phyloP scores from a whole-genome alignment of 2,329 filamentous ascomycete genomes.

The Amphichorda felina region DNA sequence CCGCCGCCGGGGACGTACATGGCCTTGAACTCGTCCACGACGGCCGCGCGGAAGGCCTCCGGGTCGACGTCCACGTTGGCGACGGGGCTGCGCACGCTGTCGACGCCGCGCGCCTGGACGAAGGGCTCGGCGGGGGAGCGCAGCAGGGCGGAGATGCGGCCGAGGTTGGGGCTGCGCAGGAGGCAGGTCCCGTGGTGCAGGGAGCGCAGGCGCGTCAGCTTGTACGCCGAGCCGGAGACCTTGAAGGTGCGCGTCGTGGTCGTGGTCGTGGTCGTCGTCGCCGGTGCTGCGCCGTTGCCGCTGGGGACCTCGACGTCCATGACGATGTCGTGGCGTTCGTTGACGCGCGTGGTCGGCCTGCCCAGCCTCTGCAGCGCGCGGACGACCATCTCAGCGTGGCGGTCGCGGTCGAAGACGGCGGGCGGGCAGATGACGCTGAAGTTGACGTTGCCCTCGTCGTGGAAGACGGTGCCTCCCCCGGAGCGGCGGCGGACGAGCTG shows the following conservation, averaged over 20 bases:
- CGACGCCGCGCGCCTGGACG: conserved; percentile 74
- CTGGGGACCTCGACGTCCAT: conserved; percentile 40
- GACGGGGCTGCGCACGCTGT: conserved; percentile 79
- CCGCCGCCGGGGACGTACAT: conserved; percentile 43
- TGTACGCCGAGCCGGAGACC: conserved; percentile 90
- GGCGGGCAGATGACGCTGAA: conserved; percentile 85
- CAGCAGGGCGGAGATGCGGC: conserved; percentile 56
- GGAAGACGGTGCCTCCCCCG: conserved; percentile 88
- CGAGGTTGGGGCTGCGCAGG: conserved; percentile 63
- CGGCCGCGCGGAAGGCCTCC: conserved; percentile 37
- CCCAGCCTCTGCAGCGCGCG: conserved; percentile 58
- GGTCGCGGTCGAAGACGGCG: conserved; percentile 65
- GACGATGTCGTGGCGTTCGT: conserved; percentile 88
- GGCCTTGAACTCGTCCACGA: conserved; percentile 50
- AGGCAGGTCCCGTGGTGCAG: conserved; percentile 92
- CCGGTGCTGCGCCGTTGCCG: conserved; percentile 2
- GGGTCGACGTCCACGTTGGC: conserved; percentile 53
- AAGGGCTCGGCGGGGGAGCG: conserved; percentile 66
- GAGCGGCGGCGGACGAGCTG: conserved; percentile 71
- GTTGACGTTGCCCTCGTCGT: conserved; percentile 88
- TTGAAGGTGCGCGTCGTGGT: conserved; percentile 43
- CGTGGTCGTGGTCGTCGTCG: neutral
- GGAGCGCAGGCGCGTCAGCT: conserved; percentile 68
- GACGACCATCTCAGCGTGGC: conserved; percentile 86
- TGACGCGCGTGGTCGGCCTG: conserved; percentile 56